Evolutionary conservation across 768 basidiomycete genomes (phyloP).

Genomic region (Chalciporus pseudorubinellus): DNA sequence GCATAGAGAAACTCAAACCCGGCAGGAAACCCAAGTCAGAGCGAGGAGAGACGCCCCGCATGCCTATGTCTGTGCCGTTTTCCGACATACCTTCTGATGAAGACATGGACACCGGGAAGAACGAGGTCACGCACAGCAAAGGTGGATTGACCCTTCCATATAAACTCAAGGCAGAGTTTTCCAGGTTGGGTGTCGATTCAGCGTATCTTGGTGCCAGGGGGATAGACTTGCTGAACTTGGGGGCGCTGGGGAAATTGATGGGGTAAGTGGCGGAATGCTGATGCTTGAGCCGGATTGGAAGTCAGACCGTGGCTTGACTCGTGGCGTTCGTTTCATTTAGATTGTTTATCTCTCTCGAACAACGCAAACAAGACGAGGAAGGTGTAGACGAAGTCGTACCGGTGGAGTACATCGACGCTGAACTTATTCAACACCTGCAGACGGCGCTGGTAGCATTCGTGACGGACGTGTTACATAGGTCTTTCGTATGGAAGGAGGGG

Average conservation of each 20-base stretch:
- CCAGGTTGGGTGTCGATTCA: constrained; percentile 44
- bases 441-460: constrained; percentile 50
- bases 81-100: constrained; percentile 8
- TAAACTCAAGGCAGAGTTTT: constrained; percentile 42
- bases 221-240: constrained; percentile 42
- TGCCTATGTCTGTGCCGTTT: constrained; percentile 8
- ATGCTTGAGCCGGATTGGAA: constrained; percentile 19
- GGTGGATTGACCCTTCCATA: constrained; percentile 46
- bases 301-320: constrained; percentile 7
- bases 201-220: constrained; percentile 40
- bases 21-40: constrained; percentile 27
- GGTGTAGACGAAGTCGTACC: constrained; percentile 24
- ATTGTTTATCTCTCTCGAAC: constrained; percentile 30
- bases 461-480: constrained; percentile 47
- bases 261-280: constrained; percentile 35
- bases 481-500: constrained; percentile 56
- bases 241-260: constrained; percentile 38
- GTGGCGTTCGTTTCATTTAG: constrained; percentile 14
- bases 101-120: constrained; percentile 8
- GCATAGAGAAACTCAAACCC: constrained; percentile 36
- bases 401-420: constrained; percentile 44
- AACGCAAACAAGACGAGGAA: constrained; percentile 17
- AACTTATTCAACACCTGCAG: constrained; percentile 46
- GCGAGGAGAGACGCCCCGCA: constrained; percentile 1
- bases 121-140: constrained; percentile 12